phyloP scores from a whole-genome alignment of 2,329 filamentous ascomycete genomes.

The Microcyclospora pomicola region DNA sequence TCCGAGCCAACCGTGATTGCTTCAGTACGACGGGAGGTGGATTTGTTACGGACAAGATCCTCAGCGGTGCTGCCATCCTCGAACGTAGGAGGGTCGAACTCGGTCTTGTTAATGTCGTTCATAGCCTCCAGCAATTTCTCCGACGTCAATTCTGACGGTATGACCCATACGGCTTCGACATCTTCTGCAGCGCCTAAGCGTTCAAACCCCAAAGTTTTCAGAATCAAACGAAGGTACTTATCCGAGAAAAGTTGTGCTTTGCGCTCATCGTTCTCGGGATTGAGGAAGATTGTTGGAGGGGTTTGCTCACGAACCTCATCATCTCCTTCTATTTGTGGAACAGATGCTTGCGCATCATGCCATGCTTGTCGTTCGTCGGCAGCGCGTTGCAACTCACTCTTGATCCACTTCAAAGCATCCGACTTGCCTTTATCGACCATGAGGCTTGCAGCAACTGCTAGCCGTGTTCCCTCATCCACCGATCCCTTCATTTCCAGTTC shows the following conservation, averaged over 20 bases:
- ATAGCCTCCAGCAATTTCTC: conserved; percentile 53
- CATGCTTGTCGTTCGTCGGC: conserved; percentile 52
- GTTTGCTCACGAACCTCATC: conserved; percentile 16
- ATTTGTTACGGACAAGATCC: conserved; percentile 64
- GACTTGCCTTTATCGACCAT: conserved; percentile 67
- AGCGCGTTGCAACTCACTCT: conserved; percentile 53
- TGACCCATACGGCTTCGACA: conserved; percentile 61
- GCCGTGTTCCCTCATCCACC: conserved; percentile 49
- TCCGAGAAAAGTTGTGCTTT: conserved; percentile 77
- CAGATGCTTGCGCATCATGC: conserved; percentile 21
- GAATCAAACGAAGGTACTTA: conserved; percentile 69
- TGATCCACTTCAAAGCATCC: conserved; percentile 70
- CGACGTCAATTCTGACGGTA: conserved; percentile 53
- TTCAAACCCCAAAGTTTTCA: conserved; percentile 61
- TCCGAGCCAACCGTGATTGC: conserved; percentile 44
- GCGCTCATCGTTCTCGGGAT: conserved; percentile 50
- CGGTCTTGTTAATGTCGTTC: conserved; percentile 61
- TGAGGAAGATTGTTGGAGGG: conserved; percentile 42
- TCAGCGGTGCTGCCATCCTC: conserved; percentile 62
- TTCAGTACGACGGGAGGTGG: conserved; percentile 34
- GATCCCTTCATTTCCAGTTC: conserved; percentile 71
- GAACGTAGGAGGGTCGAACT: conserved; percentile 64
- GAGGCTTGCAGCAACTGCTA: conserved; percentile 66
- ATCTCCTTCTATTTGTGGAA: conserved; percentile 13
- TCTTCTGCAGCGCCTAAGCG: conserved; percentile 55